Base-by-base conservation (phyloP, 805 yeast genomes). In the Candida glaebosa region DNA sequence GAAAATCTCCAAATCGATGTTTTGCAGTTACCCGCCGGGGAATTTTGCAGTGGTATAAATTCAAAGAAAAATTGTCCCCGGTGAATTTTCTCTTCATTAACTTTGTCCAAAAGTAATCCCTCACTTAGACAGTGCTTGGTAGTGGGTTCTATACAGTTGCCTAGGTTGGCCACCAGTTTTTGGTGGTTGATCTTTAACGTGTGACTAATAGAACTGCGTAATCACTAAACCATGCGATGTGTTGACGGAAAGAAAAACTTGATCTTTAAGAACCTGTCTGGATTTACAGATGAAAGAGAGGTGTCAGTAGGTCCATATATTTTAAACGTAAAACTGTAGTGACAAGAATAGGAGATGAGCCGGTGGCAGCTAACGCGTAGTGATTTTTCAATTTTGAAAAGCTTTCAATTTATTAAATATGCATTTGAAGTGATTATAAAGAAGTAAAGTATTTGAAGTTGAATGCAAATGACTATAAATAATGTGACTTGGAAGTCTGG, bases 21-120 rank as follows among this genome's bases (percentile, higher is more conserved):
- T 22, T 22, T 10, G 6, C 9, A n/a, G 31, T 35, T 35, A 35
- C 38, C 38, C 38, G 38, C 31, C 28, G 15, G 26, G 6, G 12
- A 17, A 19, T 34, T 31, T 19, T 20, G 20, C 9, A 9, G 10
- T 25, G 34, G 26, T 24, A 39, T 33, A 37, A 31, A 37, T 17
- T 30, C 39, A 34, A 17, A 16, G 20, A 18, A 9, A 7, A 18
- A 5, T 39, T n/a, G 8, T 39, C 7, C 18, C 33, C 42, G 25
- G 35, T 25, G 22, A 24, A 12, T 22, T 37, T 48, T 51, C 55
- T 54, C 51, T 49, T 57, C 49, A 47, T 58, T 61, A 60, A 77
- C 82, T 78, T 78, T 79, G 82, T 79, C 82, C 82, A 75, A 78
- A 77, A 74, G 70, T 71, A 59, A 67, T 75, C 84, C 83, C 69